phyloP scores from a whole-genome alignment of 1,139 yeast genomes.

The Candida neerlandica region DNA sequence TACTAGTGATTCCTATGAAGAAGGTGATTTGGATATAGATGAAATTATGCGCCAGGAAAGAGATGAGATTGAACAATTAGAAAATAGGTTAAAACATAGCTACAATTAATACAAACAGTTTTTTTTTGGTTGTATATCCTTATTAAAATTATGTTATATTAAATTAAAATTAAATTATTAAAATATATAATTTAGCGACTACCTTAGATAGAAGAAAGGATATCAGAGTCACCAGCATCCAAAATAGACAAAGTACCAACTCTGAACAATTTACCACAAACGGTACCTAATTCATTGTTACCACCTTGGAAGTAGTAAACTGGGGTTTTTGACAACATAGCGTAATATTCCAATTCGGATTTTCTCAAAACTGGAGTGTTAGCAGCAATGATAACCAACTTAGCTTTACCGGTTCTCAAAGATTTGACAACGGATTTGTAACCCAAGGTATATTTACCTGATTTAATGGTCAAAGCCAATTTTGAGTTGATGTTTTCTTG shows the following conservation, averaged over 20 bases:
- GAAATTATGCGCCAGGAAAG: conserved; percentile 37
- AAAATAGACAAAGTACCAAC: conserved; percentile 95
- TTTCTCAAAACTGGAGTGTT: conserved; percentile 99
- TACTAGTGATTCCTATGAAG: conserved; percentile 14
- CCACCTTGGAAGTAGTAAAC: conserved; percentile 99
- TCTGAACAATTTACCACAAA: conserved; percentile 99
- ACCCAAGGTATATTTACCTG: conserved; percentile 99
- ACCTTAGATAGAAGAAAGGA: conserved; percentile 60
- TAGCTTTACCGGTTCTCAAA: conserved; percentile 98
- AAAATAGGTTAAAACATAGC: conserved; percentile 24
- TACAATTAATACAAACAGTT: conserved; percentile 17
- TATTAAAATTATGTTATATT: background rate
- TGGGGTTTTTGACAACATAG: conserved; percentile 98
- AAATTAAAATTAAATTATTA: conserved; percentile 3
- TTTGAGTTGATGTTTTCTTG: conserved; percentile 97
- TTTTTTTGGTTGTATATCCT: background rate
- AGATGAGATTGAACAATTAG: conserved; percentile 34
- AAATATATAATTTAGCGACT: conserved; percentile 10
- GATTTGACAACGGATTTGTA: conserved; percentile 99
- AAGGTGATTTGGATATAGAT: conserved; percentile 29
- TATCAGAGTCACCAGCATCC: conserved; percentile 99
- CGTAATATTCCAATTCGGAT: conserved; percentile 99
- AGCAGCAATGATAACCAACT: conserved; percentile 97
- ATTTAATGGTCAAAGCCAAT: conserved; percentile 97
- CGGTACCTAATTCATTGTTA: conserved; percentile 99